phyloP scores from a whole-genome alignment of 768 basidiomycete species.

The Termitomyces heimii region DNA sequence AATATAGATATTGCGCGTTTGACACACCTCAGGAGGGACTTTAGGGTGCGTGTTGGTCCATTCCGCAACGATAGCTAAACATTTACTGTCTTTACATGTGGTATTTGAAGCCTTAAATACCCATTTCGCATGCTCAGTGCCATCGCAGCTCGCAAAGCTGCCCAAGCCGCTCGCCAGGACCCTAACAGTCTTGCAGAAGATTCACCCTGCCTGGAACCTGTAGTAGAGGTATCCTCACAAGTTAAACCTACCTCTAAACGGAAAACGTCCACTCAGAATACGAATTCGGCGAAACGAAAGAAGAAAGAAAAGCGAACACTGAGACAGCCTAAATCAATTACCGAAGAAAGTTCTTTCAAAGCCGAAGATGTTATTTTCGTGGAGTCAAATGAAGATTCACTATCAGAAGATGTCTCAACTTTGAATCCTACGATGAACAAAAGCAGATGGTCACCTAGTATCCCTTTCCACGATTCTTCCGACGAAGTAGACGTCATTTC shows the following conservation, averaged over 20 bases:
- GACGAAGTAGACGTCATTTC: slow-evolving; percentile 28
- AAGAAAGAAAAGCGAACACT: slow-evolving; percentile 17
- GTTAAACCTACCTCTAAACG: slow-evolving; percentile 36
- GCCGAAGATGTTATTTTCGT: slow-evolving; percentile 32
- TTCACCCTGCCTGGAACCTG: slow-evolving; percentile 7
- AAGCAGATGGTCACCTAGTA: slow-evolving; percentile 59
- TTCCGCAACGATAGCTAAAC: background rate
- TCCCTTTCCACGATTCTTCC: slow-evolving; percentile 40
- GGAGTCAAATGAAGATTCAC: slow-evolving; percentile 27
- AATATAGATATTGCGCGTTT: too few relatives aligned
- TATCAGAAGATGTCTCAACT: slow-evolving; percentile 13
- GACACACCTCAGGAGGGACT: background rate
- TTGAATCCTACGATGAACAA: slow-evolving; percentile 13
- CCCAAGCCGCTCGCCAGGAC: slow-evolving; percentile 27
- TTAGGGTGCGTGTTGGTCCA: background rate
- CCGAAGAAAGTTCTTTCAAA: slow-evolving; percentile 21
- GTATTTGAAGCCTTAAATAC: background rate
- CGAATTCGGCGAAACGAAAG: slow-evolving; percentile 15
- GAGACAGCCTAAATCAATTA: slow-evolving; percentile 26
- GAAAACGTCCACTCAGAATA: slow-evolving; percentile 27
- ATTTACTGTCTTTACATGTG: background rate
- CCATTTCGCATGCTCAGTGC: slow-evolving; percentile 57
- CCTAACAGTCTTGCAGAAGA: slow-evolving; percentile 8
- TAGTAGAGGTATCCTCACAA: slow-evolving; percentile 2
- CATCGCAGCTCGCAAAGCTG: slow-evolving; percentile 64